phyloP scores from a whole-genome alignment of 2,329 filamentous ascomycete species.

The Exophiala calicioides region DNA sequence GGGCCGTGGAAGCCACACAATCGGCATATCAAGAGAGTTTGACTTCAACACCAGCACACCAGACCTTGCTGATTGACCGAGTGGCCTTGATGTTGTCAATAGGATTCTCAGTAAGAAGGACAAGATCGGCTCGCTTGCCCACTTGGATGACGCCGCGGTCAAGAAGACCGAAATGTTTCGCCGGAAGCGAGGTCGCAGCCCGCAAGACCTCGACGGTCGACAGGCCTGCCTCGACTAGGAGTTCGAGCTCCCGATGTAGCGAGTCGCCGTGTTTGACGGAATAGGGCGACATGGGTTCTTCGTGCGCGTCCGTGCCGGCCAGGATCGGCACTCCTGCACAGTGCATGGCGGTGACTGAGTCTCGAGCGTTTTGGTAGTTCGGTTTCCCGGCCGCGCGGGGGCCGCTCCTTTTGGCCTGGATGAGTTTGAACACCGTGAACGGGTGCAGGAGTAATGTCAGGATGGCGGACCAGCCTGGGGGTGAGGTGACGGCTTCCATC shows the following conservation, averaged over 20 bases:
- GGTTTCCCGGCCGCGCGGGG: background rate
- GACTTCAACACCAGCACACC: conserved; percentile 12
- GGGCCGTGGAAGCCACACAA: too few species aligned
- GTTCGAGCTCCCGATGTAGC: conserved; percentile 29
- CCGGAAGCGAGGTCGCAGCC: conserved; percentile 29
- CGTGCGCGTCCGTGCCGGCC: conserved; percentile 30
- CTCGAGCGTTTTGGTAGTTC: conserved; percentile 1
- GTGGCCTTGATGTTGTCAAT: conserved; percentile 6
- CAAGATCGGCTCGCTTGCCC: conserved; percentile 9
- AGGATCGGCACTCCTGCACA: conserved; percentile 27
- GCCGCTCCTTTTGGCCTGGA: background rate
- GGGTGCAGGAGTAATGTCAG: background rate
- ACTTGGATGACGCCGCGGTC: conserved; percentile 30
- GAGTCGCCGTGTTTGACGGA: conserved; percentile 11
- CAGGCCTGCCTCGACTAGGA: conserved; percentile 30
- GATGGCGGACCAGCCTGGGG: background rate
- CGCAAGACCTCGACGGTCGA: conserved; percentile 26
- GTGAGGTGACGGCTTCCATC: conserved; percentile 1
- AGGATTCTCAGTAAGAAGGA: conserved; percentile 5
- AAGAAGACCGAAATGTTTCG: conserved; percentile 24
- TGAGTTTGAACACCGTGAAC: background rate
- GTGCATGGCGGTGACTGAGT: conserved; percentile 18
- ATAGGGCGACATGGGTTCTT: background rate
- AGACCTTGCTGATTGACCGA: conserved; percentile 5
- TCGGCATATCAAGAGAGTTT: too few species aligned